Base-by-base conservation (phyloP, 805 yeast species). In the Metschnikowia continentalis region DNA sequence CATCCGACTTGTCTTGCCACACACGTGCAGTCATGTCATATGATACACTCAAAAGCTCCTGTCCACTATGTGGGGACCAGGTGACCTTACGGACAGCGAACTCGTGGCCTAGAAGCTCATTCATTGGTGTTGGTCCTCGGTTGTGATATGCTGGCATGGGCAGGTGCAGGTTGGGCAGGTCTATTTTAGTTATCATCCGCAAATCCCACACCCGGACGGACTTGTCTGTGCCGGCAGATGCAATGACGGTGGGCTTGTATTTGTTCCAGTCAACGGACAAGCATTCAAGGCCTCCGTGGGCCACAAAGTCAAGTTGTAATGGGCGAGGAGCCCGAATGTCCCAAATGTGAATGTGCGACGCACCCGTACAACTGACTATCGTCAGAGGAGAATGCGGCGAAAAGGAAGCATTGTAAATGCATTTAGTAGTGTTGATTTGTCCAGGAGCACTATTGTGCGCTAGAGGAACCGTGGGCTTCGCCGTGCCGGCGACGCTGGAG, bases 201-300 rank as follows among this genome's bases (percentile, higher is more conserved):
- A 88, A 66, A 65, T 92, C 99, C 97, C 97, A 92, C 3, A 90
- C 74, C 55, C 89, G 80, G 42, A 91, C 80, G 20, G 84, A 71
- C 62, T 88, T 88, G 65, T 92, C 98, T 7, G 92, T 95, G n/a
- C 97, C 96, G 2, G 89, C 94, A 0, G 96, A 82, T 3, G 96
- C 96, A 4, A 92, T 71, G 0, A 90, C 79, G 2, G 84, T 78
- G 1, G 90, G 78, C 61, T 89, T 77, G 67, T 94, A 92, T 65
- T 91, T 91, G 69, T 92, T 94, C 84, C 90, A 91, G 72, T 92
- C 98, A 53, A 90, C 80, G 2, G 86, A 72, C 43, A 94, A 74
- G 7, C 88, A 76, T 64, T 92, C 98, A 45, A 88, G 75, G 1
- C 96, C 96, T 15, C 83, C 79, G 61, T 89, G 96, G 1, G 90